Evolutionary conservation across 1,284 basidiomycete genomes (phyloP).

Genomic region (Ustilago crameri): DNA sequence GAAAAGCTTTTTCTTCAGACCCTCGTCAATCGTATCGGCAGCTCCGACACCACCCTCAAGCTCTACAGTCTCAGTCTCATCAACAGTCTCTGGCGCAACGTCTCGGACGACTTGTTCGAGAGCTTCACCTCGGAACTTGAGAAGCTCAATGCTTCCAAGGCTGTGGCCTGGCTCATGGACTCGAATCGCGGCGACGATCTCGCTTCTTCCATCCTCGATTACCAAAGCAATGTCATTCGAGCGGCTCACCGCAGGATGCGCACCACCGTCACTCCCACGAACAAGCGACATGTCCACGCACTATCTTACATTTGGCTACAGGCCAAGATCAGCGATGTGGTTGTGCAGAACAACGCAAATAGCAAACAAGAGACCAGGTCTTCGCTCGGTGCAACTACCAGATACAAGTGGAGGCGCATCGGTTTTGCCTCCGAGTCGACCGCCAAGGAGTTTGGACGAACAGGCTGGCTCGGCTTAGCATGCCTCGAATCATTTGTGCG

Average conservation of each 20-base stretch:
- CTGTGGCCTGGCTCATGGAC: constrained; percentile 75
- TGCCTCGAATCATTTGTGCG: constrained; percentile 81
- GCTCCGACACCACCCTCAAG: constrained; percentile 65
- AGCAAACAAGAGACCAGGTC: constrained; percentile 68
- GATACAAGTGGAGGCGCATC: constrained; percentile 79
- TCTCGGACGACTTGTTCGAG: constrained; percentile 80
- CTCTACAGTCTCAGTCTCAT: constrained; percentile 72
- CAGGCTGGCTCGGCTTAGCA: constrained; percentile 76
- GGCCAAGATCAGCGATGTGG: constrained; percentile 65
- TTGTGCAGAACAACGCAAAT: constrained; percentile 73
- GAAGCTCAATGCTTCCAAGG: constrained; percentile 80
- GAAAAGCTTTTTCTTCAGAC: constrained; percentile 62
- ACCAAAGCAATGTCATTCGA: constrained; percentile 86
- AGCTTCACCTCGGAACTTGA: constrained; percentile 83
- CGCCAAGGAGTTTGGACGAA: constrained; percentile 81
- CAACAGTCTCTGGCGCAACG: constrained; percentile 84
- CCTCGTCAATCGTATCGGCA: constrained; percentile 60
- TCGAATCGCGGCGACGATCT: constrained; percentile 85
- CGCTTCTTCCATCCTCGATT: constrained; percentile 86
- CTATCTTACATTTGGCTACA: constrained; percentile 63
- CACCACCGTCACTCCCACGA: constrained; percentile 73
- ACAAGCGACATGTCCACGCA: constrained; percentile 60
- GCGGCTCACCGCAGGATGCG: constrained; percentile 83
- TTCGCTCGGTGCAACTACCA: constrained; percentile 69
- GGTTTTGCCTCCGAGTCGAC: constrained; percentile 84